A percentile compares a stretch with the other conserved stretches of the same genome.
Conservation (phyloP, 1,139 yeast genomes). For the Pichia sp. region DNA sequence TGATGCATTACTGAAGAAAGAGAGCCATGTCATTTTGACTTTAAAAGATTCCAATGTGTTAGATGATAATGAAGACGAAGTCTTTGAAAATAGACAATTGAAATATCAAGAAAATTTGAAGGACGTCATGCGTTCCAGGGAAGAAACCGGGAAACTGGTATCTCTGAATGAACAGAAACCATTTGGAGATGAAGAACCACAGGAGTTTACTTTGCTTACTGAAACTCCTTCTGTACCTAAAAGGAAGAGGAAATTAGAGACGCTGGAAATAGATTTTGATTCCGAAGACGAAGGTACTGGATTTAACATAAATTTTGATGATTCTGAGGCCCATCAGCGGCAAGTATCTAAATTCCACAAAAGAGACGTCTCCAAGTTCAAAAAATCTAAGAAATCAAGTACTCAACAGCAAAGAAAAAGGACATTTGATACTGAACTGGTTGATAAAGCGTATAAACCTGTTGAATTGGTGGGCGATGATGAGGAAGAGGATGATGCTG, state of each 20-base stretch:
- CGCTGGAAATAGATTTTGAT: slow-evolving; percentile 26
- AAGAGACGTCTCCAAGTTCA: slow-evolving; percentile 20
- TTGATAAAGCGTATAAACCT: slow-evolving; percentile 17
- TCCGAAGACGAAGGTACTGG: slow-evolving; percentile 23
- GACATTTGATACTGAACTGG: slow-evolving; percentile 20
- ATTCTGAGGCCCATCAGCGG: slow-evolving; percentile 19
- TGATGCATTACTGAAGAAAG: neutral
- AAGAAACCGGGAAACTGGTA: slow-evolving; percentile 6
- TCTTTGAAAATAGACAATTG: slow-evolving; percentile 39
- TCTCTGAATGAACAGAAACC: slow-evolving; percentile 1
- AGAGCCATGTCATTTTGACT: slow-evolving; percentile 41
- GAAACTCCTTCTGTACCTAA: neutral
- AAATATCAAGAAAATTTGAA: slow-evolving; percentile 27
- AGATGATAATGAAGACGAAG: slow-evolving; percentile 14
- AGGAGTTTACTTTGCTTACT: neutral
- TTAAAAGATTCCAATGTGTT: slow-evolving; percentile 40
- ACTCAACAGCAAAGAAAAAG: slow-evolving; percentile 5
- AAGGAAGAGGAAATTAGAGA: slow-evolving; percentile 14
- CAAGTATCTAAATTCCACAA: slow-evolving; percentile 20
- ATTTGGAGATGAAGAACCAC: neutral
- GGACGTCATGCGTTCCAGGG: slow-evolving; percentile 21
- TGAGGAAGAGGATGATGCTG: slow-evolving; percentile 28
- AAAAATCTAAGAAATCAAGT: slow-evolving; percentile 17
- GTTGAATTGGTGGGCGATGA: slow-evolving; percentile 31
- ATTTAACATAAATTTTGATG: slow-evolving; percentile 19